Evolutionary conservation across 192 early-diverging fungal genomes (phyloP).

Genomic region (Umbelopsis sp.): DNA sequence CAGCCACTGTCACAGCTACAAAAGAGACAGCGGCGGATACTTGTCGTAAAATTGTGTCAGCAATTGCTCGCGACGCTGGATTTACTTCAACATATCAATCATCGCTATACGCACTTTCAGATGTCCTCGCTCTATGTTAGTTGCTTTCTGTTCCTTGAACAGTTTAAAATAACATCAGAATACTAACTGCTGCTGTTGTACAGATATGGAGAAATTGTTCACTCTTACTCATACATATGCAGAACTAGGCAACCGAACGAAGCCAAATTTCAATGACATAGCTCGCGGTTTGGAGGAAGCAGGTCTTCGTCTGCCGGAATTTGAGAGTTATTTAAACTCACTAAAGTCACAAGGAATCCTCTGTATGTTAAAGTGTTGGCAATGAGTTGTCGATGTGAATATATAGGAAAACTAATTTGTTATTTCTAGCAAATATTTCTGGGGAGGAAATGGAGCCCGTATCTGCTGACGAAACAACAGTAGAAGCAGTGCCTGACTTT

Average conservation of each 20-base stretch:
- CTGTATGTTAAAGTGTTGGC: background rate
- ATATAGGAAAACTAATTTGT: no score
- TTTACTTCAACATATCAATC: constrained; percentile 44
- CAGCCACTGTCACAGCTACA: background rate
- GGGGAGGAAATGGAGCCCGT: background rate
- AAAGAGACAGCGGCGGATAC: constrained; percentile 3
- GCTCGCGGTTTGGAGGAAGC: constrained; percentile 45
- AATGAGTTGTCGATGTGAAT: no score
- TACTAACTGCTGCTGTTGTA: background rate
- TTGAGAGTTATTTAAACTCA: constrained; percentile 39
- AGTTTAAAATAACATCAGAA: background rate
- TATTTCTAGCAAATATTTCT: background rate
- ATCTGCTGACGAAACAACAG: constrained; percentile 26
- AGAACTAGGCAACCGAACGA: constrained; percentile 53
- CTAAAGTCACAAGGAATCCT: constrained; percentile 4
- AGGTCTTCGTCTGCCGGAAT: constrained; percentile 37
- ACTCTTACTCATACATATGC: constrained; percentile 49
- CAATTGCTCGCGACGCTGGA: constrained; percentile 48
- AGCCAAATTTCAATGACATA: constrained; percentile 55
- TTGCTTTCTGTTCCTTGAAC: background rate
- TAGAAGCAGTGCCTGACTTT: constrained; percentile 39
- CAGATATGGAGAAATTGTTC: constrained; percentile 54
- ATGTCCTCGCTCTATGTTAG: constrained; percentile 48
- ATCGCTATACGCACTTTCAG: constrained; percentile 42
- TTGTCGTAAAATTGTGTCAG: constrained; percentile 37